Percentiles rank a stretch among this genome's conserved stretches.
Conservation (phyloP, 352 stramenopile species). For the Phytophthora capsici region DNA sequence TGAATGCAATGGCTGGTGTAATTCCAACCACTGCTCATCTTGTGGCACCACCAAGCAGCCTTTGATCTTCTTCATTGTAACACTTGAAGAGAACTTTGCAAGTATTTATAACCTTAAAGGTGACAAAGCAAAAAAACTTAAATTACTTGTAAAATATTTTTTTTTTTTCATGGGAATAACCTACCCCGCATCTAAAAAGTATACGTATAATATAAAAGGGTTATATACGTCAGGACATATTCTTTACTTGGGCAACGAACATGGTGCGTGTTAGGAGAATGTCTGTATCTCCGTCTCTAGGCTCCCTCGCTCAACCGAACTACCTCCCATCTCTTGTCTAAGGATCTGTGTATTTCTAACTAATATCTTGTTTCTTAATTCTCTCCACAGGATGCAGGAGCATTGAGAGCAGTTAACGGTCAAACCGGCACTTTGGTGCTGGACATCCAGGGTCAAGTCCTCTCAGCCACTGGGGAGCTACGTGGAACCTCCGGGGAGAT, state of each 20-base stretch:
- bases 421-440: conserved; percentile 75
- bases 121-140: too few relatives aligned
- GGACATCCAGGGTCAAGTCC: conserved; percentile 60
- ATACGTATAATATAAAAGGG: too few relatives aligned
- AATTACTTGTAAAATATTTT: too few relatives aligned
- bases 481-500: conserved; percentile 54
- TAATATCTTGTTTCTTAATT: neutral
- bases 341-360: conserved; percentile 1
- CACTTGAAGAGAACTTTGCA: too few relatives aligned
- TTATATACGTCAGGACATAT: too few relatives aligned
- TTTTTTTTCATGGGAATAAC: too few relatives aligned
- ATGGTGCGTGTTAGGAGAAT: conserved; percentile 16
- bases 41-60: conserved; percentile 56
- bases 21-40: conserved; percentile 37
- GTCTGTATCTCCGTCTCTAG: conserved; percentile 14
- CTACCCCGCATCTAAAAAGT: too few relatives aligned
- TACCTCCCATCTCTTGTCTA: neutral
- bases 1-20: conserved; percentile 39
- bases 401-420: conserved; percentile 49
- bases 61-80: conserved; percentile 44
- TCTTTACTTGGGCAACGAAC: neutral
- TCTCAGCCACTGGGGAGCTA: conserved; percentile 71
- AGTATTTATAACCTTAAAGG: too few relatives aligned
- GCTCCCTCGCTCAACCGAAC: neutral
- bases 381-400: conserved; percentile 55